Evolutionary conservation across 2,329 filamentous ascomycete species (phyloP).

Genomic region (Aspergillus tamarii): DNA sequence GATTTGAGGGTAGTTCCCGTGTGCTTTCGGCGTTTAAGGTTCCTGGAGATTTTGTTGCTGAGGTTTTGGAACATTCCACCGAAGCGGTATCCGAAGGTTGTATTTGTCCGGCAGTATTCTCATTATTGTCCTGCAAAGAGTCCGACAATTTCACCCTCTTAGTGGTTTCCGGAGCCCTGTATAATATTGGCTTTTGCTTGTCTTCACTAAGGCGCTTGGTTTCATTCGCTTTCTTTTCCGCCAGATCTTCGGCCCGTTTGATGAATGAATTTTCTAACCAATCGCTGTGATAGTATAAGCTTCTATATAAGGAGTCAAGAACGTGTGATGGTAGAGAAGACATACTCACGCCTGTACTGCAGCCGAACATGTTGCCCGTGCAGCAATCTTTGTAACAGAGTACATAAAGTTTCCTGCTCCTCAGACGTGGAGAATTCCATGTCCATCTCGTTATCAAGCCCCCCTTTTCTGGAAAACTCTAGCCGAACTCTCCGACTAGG

Average conservation of each 20-base stretch:
- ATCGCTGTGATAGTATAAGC: conserved; percentile 26
- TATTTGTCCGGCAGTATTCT: conserved; percentile 12
- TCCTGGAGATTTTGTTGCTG: conserved; percentile 1
- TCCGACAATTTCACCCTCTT: conserved; percentile 37
- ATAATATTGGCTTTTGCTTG: conserved; percentile 9
- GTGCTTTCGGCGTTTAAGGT: conserved; percentile 9
- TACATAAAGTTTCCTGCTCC: conserved; percentile 27
- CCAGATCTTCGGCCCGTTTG: neutral
- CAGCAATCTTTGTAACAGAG: conserved; percentile 16
- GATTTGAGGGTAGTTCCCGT: conserved; percentile 14
- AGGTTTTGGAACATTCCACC: conserved; percentile 9
- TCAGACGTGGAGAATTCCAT: conserved; percentile 31
- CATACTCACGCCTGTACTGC: conserved; percentile 30
- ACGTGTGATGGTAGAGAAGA: neutral
- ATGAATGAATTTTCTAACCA: conserved; percentile 39
- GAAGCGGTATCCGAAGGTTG: conserved; percentile 8
- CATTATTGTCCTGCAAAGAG: conserved; percentile 29
- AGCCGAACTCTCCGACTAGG: conserved; percentile 35
- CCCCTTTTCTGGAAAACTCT: conserved; percentile 26
- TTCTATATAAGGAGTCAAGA: neutral
- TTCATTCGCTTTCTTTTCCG: conserved; percentile 8
- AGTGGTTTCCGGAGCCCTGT: conserved; percentile 15
- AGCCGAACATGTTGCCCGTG: conserved; percentile 15
- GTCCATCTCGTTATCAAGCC: conserved; percentile 25
- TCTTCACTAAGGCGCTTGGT: conserved; percentile 21